Conservation (phyloP, 129 eudicot species). For the Helichrysum umbraculigerum region DNA sequence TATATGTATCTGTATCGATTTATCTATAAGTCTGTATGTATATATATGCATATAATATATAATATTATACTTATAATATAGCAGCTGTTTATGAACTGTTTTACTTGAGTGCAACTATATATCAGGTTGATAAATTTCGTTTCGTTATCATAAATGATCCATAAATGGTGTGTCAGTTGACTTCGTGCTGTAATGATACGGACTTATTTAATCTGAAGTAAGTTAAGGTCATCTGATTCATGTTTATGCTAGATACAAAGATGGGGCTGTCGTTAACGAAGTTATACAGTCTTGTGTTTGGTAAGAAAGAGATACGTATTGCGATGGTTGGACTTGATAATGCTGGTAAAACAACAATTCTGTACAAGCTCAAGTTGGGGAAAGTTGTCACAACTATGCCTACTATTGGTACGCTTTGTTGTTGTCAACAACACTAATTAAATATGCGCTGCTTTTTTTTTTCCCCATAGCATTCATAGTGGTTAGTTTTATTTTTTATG, state of each 20-base stretch:
- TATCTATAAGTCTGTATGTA: neutral
- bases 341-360: conserved; percentile 55
- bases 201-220: neutral
- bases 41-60: neutral
- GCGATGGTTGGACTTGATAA: conserved; percentile 50
- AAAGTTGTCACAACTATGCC: conserved; percentile 49
- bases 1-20: no score
- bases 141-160: no score
- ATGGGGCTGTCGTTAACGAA: conserved; percentile 47
- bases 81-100: neutral
- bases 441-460: neutral
- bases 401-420: conserved; percentile 37
- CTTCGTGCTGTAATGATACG: no score
- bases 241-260: conserved; percentile 24
- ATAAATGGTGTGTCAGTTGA: neutral
- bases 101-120: neutral
- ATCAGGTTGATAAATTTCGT: no score
- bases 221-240: neutral
- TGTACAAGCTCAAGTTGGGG: conserved; percentile 53
- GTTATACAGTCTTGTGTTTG: conserved; percentile 47
- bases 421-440: neutral
- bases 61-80: neutral
- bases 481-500: neutral
- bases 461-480: neutral
- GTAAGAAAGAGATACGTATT: conserved; percentile 45